These are phyloP conservation scores for Verticillium albo-atrum DNA, from an alignment of 2,329 filamentous ascomycete species.

Conservation along the genomic window DNA sequence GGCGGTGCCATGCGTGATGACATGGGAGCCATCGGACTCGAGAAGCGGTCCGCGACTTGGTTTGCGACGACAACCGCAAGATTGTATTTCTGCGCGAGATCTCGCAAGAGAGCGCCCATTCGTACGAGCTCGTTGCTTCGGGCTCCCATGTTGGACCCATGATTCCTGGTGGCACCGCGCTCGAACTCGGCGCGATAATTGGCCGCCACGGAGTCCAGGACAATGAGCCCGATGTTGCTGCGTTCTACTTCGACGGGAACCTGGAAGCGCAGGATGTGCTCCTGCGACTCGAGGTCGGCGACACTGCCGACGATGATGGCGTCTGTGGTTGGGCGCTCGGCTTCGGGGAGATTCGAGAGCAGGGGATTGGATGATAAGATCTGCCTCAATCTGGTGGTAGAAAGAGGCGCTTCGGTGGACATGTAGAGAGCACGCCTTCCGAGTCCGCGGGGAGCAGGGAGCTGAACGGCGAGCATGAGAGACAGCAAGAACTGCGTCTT, in stretches of 20 bases:
- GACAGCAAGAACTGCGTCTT: slow-evolving; percentile 93
- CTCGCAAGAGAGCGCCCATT: slow-evolving; percentile 69
- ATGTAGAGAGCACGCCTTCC: slow-evolving; percentile 81
- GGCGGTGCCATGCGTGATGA: slow-evolving; percentile 16
- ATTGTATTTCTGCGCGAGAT: slow-evolving; percentile 68
- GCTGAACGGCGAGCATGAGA: slow-evolving; percentile 78
- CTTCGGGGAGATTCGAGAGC: slow-evolving; percentile 35
- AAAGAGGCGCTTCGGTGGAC: slow-evolving; percentile 82
- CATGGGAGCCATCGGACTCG: slow-evolving; percentile 15
- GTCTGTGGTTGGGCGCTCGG: slow-evolving; percentile 58
- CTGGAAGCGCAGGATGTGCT: slow-evolving; percentile 91
- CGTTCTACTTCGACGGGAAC: slow-evolving; percentile 78
- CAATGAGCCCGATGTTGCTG: slow-evolving; percentile 72
- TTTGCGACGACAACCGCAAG: slow-evolving; percentile 90
- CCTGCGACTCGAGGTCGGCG: slow-evolving; percentile 88
- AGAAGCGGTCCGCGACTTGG: slow-evolving; percentile 88
- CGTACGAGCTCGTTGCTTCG: slow-evolving; percentile 73
- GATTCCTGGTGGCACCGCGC: slow-evolving; percentile 38
- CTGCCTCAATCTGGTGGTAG: slow-evolving; percentile 76
- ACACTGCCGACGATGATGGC: slow-evolving; percentile 76
- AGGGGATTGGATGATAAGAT: slow-evolving; percentile 65
- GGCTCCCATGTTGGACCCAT: slow-evolving; percentile 61
- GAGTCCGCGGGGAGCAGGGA: slow-evolving; percentile 68
- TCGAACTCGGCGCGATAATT: slow-evolving; percentile 94
- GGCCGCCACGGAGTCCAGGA: slow-evolving; percentile 88